phyloP scores from a whole-genome alignment of 2,329 filamentous ascomycete genomes.

The Diaporthe citri region DNA sequence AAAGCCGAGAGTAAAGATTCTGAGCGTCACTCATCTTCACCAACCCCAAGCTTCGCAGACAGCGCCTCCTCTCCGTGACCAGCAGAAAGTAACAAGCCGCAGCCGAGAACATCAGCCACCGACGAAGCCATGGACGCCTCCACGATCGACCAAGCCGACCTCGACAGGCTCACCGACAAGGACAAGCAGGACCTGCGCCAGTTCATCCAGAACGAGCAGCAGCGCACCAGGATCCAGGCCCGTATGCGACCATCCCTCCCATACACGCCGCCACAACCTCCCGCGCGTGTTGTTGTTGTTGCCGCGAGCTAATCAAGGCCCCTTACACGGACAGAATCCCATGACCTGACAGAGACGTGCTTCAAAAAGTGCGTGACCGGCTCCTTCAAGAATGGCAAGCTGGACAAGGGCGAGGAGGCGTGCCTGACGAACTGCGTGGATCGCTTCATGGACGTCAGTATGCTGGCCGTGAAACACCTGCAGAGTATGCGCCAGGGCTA shows the following conservation, averaged over 20 bases:
- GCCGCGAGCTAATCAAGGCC: neutral
- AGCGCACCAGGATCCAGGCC: constrained; percentile 78
- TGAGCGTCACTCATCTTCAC: constrained; percentile 29
- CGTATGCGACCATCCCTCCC: constrained; percentile 60
- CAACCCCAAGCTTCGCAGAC: neutral
- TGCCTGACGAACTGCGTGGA: constrained; percentile 96
- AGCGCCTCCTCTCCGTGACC: neutral
- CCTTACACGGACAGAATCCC: constrained; percentile 58
- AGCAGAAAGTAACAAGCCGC: neutral
- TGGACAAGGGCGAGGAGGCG: constrained; percentile 83
- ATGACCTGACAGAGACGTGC: constrained; percentile 78
- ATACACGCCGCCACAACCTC: neutral
- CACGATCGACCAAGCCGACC: constrained; percentile 67
- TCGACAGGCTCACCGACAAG: constrained; percentile 80
- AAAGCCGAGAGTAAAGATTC: constrained; percentile 34
- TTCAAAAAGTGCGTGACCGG: constrained; percentile 94
- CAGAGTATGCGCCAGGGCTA: constrained; percentile 65
- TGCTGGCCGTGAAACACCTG: constrained; percentile 87
- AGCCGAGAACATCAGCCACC: neutral
- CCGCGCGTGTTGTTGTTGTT: neutral
- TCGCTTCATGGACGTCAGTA: constrained; percentile 90
- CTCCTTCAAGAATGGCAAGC: constrained; percentile 75
- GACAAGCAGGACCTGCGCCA: constrained; percentile 91
- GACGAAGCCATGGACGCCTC: constrained; percentile 37
- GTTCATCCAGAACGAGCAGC: constrained; percentile 85